Base-by-base conservation (phyloP, 768 basidiomycete genomes). In the Boletus edulis region DNA sequence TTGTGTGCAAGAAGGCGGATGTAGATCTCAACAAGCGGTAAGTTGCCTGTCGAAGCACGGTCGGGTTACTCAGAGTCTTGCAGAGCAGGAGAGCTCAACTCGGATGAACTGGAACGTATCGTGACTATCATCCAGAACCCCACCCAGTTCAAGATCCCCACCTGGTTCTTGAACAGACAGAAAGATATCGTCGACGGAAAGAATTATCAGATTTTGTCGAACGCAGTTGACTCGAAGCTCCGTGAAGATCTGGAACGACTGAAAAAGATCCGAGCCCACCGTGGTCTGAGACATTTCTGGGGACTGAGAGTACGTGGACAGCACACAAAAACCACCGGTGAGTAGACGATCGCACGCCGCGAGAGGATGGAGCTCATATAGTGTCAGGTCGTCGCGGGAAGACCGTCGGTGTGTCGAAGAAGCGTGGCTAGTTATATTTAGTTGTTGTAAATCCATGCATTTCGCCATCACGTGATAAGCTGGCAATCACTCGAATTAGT, bases 1-100 rank as follows among this genome's bases (percentile, higher is more conserved):
- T 98, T 68, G 96, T 98, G 65, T 98, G 97, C 86, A 98, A 98
- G 79, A 99, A 99, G 82, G 97, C 97, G 58, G 97, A 98, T 78
- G 93, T 99, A 40, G 96, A 98, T 71, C 84, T 99, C 58, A 93
- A 84, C 81, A 99, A 99, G 80, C 91, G 97, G 97, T 98, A 68
- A 57, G 88, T 74, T 24, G 18, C 6, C n/a, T 31, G 37, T 22
- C 40, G 18, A 32, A 32, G 15, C 46, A 27, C 32, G 29, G 29
- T 34, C n/a, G 22, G 44, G 39, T 50, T 32, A 24, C 57, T 64
- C 20, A 57, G 31, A 37, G 32, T 45, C 48, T 6, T 44, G 22
- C 72, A 99, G 97, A 49, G 97, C 97, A 66, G 97, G 97, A 62
- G 97, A 99, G 67, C 89, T 99, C 72, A 98, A 99, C 85, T 95